Evolutionary conservation across 257 asterid species (phyloP).

Genomic region (Avicennia marina): DNA sequence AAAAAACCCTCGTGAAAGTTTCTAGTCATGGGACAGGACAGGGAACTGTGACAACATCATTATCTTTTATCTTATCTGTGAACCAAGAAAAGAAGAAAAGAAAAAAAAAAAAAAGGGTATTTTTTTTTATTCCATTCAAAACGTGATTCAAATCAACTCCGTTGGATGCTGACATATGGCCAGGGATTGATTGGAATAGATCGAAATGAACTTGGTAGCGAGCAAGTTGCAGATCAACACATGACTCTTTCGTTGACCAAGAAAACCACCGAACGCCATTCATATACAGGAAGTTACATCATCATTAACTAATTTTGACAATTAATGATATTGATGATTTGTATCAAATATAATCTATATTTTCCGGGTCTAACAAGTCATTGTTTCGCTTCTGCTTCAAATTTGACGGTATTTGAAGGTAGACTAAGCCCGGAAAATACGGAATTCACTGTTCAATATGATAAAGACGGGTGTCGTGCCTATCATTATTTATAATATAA

Average conservation of each 20-base stretch:
- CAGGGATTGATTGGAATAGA: conserved; percentile 12
- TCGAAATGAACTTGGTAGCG: conserved; percentile 16
- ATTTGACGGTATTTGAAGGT: background rate
- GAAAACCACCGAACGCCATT: background rate
- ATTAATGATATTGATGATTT: background rate
- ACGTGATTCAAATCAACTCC: no score
- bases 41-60: no score
- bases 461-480: no score
- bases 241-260: conserved; percentile 21
- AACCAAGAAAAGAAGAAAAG: no score
- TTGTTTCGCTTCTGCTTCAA: background rate
- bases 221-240: conserved; percentile 14
- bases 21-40: background rate
- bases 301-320: conserved; percentile 5
- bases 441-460: background rate
- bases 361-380: background rate
- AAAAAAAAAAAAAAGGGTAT: no score
- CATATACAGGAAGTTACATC: background rate
- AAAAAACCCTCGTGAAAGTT: background rate
- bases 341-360: background rate
- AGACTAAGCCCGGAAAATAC: background rate
- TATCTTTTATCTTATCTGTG: no score
- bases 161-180: conserved; percentile 10
- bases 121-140: no score
- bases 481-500: no score